Evolutionary conservation across 1,284 basidiomycete species (phyloP).

Genomic region (Ceratobasidium sp.): DNA sequence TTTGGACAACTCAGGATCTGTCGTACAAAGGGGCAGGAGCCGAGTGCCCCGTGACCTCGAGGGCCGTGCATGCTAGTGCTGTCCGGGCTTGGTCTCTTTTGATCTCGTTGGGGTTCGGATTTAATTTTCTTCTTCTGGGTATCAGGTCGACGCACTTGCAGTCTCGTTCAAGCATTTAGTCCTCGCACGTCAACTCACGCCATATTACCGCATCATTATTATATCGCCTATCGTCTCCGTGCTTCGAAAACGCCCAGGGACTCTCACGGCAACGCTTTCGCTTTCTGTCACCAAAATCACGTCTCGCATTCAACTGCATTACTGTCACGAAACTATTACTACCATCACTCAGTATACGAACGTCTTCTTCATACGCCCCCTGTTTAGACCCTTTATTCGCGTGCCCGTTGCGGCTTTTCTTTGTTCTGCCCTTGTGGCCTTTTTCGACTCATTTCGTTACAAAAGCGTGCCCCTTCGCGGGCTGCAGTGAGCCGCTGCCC

Average conservation of each 20-base stretch:
- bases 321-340: constrained; percentile 26
- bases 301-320: constrained; percentile 44
- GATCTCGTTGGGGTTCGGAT: constrained; percentile 38
- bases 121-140: constrained; percentile 34
- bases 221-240: constrained; percentile 20
- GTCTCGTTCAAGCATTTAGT: constrained; percentile 37
- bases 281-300: constrained; percentile 40
- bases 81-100: constrained; percentile 24
- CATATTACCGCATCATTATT: constrained; percentile 39
- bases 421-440: constrained; percentile 14
- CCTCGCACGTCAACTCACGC: constrained; percentile 38
- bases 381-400: constrained; percentile 36
- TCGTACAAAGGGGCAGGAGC: constrained; percentile 38
- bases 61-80: constrained; percentile 26
- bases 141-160: constrained; percentile 26
- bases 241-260: constrained; percentile 29
- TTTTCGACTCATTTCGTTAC: constrained; percentile 31
- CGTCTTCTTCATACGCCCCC: constrained; percentile 2
- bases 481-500: constrained; percentile 29
- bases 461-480: constrained; percentile 38
- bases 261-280: constrained; percentile 15
- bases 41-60: constrained; percentile 35
- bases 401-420: constrained; percentile 11
- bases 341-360: constrained; percentile 30
- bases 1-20: constrained; percentile 1